Evolutionary conservation across 1,284 basidiomycete species (phyloP), one percentile per base, ranked within the genome.

Genomic region (Ceratobasidium theobromae): DNA sequence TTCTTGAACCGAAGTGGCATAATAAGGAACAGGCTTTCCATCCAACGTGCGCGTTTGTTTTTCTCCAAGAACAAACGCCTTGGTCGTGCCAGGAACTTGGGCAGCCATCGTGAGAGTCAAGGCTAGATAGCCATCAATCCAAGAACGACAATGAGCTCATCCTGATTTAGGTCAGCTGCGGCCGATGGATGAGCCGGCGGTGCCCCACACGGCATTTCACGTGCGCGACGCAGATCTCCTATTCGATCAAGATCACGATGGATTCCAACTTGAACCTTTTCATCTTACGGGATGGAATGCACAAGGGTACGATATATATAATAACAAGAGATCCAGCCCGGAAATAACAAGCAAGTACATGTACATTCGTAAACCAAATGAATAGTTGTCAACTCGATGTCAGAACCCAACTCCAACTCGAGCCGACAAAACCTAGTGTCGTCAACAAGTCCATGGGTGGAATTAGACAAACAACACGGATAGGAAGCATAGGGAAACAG

Each of bases 1-100:
- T 18, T 81, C 77, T 67, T 82, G 80, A 21, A 89, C 64, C 11
- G 78, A 75, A 1, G 81, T 82, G 69, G 86, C 84, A 72, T 88
- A 79, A 68, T 81, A 81, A 18, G 43, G 57, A 33, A 79, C 66
- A 2, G 77, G 76, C 30, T 76, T 75, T 48, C 70, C 72, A 25
- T 75, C 70, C 0, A 70, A 30, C 3, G 73, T 58, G 9, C 77
- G 75, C 68, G 77, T 77, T 9, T 54, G 46, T 28, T 66, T 65
- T 41, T 35, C 57, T 48, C 76, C 78, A 40, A 86, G 54, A 6
- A 80, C 75, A 18, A 86, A 70, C 9, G 78, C 79, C 64, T 73
- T 74, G 1, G 73, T 74, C 73, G 77, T 67, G n/a, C 21, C 58
- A 12, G 69, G 65, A 38, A 41, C 41, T 21, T 65, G 64, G 38